A percentile compares a stretch with the other conserved stretches of the same genome.
Evolutionary conservation across 768 basidiomycete species (phyloP).

Genomic region (Amanita jacksonii): DNA sequence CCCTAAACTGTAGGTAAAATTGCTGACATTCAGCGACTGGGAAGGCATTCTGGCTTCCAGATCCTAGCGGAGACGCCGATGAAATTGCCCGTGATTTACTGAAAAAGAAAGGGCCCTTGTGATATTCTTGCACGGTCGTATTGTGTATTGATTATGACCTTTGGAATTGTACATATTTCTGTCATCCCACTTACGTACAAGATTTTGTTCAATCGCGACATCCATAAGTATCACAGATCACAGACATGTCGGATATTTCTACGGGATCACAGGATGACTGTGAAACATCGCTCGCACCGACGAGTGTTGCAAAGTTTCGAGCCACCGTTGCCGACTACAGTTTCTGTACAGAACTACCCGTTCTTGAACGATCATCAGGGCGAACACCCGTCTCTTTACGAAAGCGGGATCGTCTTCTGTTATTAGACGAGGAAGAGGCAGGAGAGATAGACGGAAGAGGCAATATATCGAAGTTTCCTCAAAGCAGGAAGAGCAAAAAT

Average conservation of each 20-base stretch:
- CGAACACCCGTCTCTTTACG: not conserved
- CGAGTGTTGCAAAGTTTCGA: not conserved
- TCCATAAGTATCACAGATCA: no score
- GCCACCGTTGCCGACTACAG: not conserved
- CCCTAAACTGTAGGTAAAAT: conserved; percentile 8
- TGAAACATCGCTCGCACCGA: not conserved
- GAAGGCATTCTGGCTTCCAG: conserved; percentile 41
- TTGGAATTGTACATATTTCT: not conserved
- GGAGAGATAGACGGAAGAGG: not conserved
- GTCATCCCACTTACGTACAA: no score
- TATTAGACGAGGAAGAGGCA: not conserved
- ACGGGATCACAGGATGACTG: not conserved
- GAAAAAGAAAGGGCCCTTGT: conserved; percentile 35
- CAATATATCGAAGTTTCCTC: not conserved
- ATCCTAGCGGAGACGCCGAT: conserved; percentile 56
- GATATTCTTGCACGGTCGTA: not conserved
- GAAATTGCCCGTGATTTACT: conserved; percentile 63
- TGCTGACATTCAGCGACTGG: conserved; percentile 9
- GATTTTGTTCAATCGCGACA: no score
- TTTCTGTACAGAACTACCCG: not conserved
- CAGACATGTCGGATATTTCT: conserved; percentile 1
- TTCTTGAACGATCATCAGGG: not conserved
- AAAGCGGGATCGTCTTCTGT: not conserved
- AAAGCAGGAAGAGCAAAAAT: not conserved
- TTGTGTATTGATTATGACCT: not conserved